Conservation (phyloP, 495 filamentous ascomycete genomes). For the Penicillium herquei region DNA sequence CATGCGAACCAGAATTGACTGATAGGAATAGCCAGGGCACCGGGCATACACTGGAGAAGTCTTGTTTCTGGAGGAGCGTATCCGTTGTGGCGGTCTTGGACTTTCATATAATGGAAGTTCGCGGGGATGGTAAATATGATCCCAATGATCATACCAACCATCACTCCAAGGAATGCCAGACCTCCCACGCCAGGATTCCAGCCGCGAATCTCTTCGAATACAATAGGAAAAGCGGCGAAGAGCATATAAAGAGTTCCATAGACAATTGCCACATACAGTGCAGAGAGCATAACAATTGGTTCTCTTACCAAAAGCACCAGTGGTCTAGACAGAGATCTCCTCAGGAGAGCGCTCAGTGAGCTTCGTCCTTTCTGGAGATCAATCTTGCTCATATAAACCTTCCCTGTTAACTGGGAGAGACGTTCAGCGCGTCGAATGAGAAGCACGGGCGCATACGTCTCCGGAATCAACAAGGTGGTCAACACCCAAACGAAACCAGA, state of each 20-base stretch:
- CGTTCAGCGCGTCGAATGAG: conserved; percentile 12
- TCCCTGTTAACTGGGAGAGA: conserved; percentile 52
- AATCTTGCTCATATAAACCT: conserved; percentile 51
- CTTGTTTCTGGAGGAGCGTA: conserved; percentile 49
- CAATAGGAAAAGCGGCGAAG: conserved; percentile 78
- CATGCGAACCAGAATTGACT: conserved; percentile 67
- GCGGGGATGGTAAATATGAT: conserved; percentile 50
- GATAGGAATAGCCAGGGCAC: conserved; percentile 40
- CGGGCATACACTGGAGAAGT: conserved; percentile 43
- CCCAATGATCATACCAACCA: conserved; percentile 66
- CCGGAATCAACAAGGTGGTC: conserved; percentile 51
- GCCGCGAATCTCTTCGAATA: conserved; percentile 68
- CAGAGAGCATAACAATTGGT: conserved; percentile 65
- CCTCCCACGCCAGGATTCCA: conserved; percentile 72
- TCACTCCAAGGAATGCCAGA: conserved; percentile 77
- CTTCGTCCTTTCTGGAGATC: conserved; percentile 45
- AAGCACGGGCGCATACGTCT: conserved; percentile 61
- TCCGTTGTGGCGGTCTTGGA: conserved; percentile 32
- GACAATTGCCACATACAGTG: conserved; percentile 69
- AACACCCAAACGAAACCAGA: conserved; percentile 44
- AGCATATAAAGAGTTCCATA: conserved; percentile 81
- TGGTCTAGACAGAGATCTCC: conserved; percentile 43
- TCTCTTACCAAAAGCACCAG: conserved; percentile 50
- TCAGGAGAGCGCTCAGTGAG: conserved; percentile 35
- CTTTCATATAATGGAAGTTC: conserved; percentile 44